Conservation (phyloP, 2,329 filamentous ascomycete species). For the Samsoniella hepiali region DNA sequence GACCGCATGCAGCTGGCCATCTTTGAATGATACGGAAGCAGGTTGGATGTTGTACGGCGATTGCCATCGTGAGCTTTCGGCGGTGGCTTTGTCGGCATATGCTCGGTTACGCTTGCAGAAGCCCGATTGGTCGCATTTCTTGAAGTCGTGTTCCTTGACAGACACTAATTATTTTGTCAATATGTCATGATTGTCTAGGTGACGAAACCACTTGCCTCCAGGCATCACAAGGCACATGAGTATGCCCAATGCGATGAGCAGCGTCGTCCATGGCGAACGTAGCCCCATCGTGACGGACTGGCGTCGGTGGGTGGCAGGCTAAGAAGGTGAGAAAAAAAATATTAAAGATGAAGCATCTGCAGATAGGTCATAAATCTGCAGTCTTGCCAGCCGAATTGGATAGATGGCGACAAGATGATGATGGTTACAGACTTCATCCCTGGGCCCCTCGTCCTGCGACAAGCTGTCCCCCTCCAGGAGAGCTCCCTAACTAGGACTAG, state of each 20-base stretch:
- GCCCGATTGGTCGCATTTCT: constrained; percentile 90
- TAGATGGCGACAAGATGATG: constrained; percentile 8
- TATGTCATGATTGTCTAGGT: neutral
- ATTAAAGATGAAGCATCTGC: constrained; percentile 12
- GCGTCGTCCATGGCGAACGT: constrained; percentile 53
- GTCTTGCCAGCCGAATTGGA: constrained; percentile 9
- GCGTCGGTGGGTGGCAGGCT: neutral
- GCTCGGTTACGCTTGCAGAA: constrained; percentile 95
- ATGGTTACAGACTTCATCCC: neutral
- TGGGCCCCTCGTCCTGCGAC: constrained; percentile 9
- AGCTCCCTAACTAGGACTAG: constrained; percentile 16
- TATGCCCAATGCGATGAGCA: constrained; percentile 57
- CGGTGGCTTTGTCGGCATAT: constrained; percentile 73
- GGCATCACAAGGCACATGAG: constrained; percentile 60
- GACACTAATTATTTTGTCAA: constrained; percentile 50
- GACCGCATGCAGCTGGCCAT: constrained; percentile 74
- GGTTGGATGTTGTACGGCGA: constrained; percentile 77
- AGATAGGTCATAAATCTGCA: neutral
- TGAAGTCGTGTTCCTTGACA: constrained; percentile 97
- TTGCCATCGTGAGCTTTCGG: constrained; percentile 64
- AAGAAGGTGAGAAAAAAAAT: neutral
- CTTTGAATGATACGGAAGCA: constrained; percentile 69
- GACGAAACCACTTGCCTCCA: constrained; percentile 47
- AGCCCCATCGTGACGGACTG: constrained; percentile 15
- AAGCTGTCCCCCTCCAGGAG: constrained; percentile 17